Base-by-base conservation (phyloP, 1,284 basidiomycete species). In the Phellinidium pouzarii region DNA sequence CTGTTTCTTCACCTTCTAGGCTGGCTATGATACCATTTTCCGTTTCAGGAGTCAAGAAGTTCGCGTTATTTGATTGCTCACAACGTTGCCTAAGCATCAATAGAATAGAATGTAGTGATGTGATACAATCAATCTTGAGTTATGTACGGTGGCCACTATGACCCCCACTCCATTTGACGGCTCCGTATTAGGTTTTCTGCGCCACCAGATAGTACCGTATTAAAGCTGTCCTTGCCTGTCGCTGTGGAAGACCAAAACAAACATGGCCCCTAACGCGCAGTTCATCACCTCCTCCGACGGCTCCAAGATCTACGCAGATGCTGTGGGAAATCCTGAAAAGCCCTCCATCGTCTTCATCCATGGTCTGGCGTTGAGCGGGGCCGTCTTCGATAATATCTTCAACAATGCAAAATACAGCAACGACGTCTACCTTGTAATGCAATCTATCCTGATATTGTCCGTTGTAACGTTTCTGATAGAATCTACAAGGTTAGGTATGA, bases 271-370 rank as follows among this genome's bases (percentile, higher is more conserved):
- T n/a, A 47, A 20, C 45, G 20, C 46, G 25, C 36, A 31, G 27
- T 26, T 31, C 23, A 27, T 47, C 26, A n/a, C 38, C 23, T 49
- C 46, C 14, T 43, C 26, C n/a, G 46, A 54, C 38, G 46, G 46
- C 17, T 20, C 47, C 8, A 49, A 43, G 27, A 44, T 54, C 9
- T 53, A 53, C 25, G 52, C 52, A 2, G 52, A 53, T 34, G 44
- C 52, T 14, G 12, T 23, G 14, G 52, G 47, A 17, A 36, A 44
- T 25, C 26, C 52, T 4, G 31, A 25, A 2, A 54, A 42, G 29
- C 45, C 52, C n/a, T 34, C 27, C 41, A 54, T 49, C 36, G 47
- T 49, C 37, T 54, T 54, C 41, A 37, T 49, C 37, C 47, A 49
- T 43, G 52, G 52, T 3, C 23, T 48, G 25, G 29, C 22, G 17